Percentiles rank a stretch among this genome's conserved stretches.
Conservation (phyloP, 495 filamentous ascomycete genomes). For the Aspergillus leporis region DNA sequence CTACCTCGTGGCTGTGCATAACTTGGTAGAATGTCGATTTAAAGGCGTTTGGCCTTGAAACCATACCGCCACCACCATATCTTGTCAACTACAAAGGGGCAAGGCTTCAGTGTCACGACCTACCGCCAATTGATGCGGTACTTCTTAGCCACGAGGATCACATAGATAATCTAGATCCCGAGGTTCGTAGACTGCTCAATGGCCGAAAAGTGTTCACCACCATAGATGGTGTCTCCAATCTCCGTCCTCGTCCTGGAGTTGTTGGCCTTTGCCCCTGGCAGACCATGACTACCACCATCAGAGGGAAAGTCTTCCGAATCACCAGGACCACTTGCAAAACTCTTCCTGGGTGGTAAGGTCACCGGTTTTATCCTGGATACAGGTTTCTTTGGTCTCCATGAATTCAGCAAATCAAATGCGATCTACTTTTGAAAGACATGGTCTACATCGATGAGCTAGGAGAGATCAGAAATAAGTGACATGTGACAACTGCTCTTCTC, state of each 20-base stretch:
- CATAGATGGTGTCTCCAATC: conserved; percentile 27
- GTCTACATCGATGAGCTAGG: conserved; percentile 47
- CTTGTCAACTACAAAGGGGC: conserved; percentile 16
- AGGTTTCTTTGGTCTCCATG: conserved; percentile 34
- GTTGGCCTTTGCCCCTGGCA: conserved; percentile 37
- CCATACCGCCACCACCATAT: background rate
- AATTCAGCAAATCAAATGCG: conserved; percentile 44
- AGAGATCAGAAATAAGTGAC: conserved; percentile 18
- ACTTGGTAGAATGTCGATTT: background rate
- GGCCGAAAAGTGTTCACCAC: background rate
- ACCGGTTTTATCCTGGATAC: conserved; percentile 49
- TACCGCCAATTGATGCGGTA: background rate
- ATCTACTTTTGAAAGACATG: conserved; percentile 57
- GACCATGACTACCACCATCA: conserved; percentile 24
- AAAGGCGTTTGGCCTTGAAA: background rate
- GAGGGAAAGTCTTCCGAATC: conserved; percentile 28
- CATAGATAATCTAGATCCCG: conserved; percentile 51
- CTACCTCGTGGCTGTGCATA: background rate
- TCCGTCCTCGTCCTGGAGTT: conserved; percentile 41
- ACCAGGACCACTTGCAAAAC: conserved; percentile 47
- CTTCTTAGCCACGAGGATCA: conserved; percentile 28
- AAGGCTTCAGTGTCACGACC: conserved; percentile 26
- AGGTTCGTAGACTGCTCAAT: conserved; percentile 26
- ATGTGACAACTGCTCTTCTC: conserved; percentile 25
- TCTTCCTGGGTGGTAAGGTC: conserved; percentile 50